Conservation (phyloP, 768 basidiomycete genomes). For the Termitomyces sp. region DNA sequence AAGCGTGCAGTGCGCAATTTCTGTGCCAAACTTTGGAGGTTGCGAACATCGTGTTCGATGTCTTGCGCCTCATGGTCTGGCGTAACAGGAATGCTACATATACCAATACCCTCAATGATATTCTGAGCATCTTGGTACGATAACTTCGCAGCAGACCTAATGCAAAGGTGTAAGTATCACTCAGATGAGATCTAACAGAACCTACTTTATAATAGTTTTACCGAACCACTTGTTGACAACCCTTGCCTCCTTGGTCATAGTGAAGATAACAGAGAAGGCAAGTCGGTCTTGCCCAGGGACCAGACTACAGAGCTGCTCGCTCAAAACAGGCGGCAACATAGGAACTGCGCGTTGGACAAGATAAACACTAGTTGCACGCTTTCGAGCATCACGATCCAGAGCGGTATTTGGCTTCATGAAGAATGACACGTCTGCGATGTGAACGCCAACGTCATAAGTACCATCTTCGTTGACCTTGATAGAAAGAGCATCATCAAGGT, state of each 20-base stretch:
- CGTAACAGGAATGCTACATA: constrained; percentile 47
- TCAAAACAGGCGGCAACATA: constrained; percentile 93
- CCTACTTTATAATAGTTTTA: constrained; percentile 85
- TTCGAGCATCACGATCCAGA: constrained; percentile 96
- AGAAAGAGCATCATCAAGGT: constrained; percentile 93
- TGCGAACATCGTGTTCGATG: constrained; percentile 72
- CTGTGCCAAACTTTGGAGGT: constrained; percentile 62
- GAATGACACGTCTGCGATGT: constrained; percentile 93
- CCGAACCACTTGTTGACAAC: constrained; percentile 90
- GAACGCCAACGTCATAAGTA: constrained; percentile 89
- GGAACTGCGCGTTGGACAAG: constrained; percentile 94
- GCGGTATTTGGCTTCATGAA: constrained; percentile 95
- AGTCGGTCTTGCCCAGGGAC: constrained; percentile 85
- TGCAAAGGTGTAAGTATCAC: constrained; percentile 7
- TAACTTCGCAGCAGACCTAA: constrained; percentile 80
- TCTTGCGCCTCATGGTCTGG: constrained; percentile 55
- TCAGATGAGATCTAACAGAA: neutral
- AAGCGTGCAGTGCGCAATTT: constrained; percentile 69
- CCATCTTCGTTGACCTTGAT: constrained; percentile 88
- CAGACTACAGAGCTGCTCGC: constrained; percentile 91
- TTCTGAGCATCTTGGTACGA: constrained; percentile 79
- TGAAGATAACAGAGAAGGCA: constrained; percentile 87
- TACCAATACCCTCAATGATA: constrained; percentile 67
- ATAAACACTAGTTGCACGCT: constrained; percentile 95
- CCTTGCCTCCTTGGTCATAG: constrained; percentile 75